These are phyloP conservation scores for Madurella fahalii DNA, from an alignment of 2,329 filamentous ascomycete genomes.

Conservation along the genomic window DNA sequence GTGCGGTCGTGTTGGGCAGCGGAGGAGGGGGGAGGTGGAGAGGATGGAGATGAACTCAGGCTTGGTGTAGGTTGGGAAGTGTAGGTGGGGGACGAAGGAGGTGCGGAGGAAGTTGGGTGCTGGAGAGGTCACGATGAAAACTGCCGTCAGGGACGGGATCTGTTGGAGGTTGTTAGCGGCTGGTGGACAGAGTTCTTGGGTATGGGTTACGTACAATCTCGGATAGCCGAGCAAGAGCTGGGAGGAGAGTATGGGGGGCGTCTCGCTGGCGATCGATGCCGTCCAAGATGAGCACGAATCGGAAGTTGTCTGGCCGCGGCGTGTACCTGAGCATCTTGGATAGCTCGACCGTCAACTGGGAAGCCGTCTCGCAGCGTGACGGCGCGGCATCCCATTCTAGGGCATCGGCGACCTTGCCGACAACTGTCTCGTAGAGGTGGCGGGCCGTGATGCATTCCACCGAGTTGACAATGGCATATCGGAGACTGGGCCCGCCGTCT, in stretches of 20 bases:
- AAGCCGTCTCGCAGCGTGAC: conserved; percentile 73
- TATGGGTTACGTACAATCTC: conserved; percentile 60
- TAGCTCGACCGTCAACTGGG: conserved; percentile 70
- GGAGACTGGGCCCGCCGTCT: conserved; percentile 40
- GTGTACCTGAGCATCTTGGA: conserved; percentile 55
- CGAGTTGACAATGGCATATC: conserved; percentile 62
- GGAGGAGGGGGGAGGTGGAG: conserved; percentile 49
- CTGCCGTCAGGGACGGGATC: conserved; percentile 72
- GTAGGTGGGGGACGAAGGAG: conserved; percentile 68
- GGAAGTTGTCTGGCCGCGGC: conserved; percentile 37
- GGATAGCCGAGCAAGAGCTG: conserved; percentile 75
- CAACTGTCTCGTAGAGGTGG: conserved; percentile 70
- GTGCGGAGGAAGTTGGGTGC: conserved; percentile 65
- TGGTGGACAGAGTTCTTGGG: not conserved
- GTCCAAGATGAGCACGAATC: conserved; percentile 83
- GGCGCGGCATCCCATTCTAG: conserved; percentile 47
- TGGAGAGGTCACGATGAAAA: conserved; percentile 73
- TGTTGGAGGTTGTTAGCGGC: conserved; percentile 34
- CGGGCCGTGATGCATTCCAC: conserved; percentile 73
- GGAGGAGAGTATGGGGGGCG: conserved; percentile 69
- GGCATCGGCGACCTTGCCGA: conserved; percentile 55
- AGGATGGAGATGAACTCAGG: conserved; percentile 75
- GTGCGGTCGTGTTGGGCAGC: conserved; percentile 47
- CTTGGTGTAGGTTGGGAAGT: conserved; percentile 82
- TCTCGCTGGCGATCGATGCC: conserved; percentile 82